Conservation (phyloP, 805 yeast genomes). For the Hanseniaspora pseudoguilliermondii region DNA sequence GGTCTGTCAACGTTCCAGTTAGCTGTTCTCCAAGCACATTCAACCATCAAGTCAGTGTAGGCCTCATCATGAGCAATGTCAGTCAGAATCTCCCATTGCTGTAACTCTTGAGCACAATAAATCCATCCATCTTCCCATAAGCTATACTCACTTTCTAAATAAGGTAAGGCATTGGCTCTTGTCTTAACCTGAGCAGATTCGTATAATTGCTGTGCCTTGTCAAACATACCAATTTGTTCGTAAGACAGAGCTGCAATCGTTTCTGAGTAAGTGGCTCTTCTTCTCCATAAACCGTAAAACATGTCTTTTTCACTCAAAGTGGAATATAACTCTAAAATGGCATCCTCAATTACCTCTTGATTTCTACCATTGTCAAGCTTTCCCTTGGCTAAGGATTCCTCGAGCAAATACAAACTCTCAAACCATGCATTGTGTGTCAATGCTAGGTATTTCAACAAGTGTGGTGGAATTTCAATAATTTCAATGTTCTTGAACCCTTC, state of each 20-base stretch:
- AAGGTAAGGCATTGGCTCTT: constrained; percentile 86
- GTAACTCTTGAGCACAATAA: constrained; percentile 87
- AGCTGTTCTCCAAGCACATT: constrained; percentile 99
- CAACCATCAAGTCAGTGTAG: constrained; percentile 84
- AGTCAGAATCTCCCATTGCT: constrained; percentile 94
- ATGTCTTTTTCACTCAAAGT: constrained; percentile 85
- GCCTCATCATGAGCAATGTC: constrained; percentile 97
- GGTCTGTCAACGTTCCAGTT: constrained; percentile 95
- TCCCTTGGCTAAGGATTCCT: constrained; percentile 49
- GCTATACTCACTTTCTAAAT: constrained; percentile 86
- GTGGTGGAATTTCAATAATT: constrained; percentile 78
- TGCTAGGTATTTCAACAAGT: constrained; percentile 77
- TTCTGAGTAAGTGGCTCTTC: constrained; percentile 87
- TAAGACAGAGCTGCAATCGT: constrained; percentile 86
- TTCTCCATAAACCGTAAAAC: constrained; percentile 96
- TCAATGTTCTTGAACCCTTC: constrained; percentile 72
- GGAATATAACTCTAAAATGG: constrained; percentile 78
- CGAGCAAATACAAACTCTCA: constrained; percentile 72
- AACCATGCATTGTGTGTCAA: constrained; percentile 84
- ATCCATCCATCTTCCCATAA: constrained; percentile 99
- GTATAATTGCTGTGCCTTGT: constrained; percentile 80
- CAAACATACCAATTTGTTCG: constrained; percentile 94
- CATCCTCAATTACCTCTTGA: constrained; percentile 77
- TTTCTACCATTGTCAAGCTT: constrained; percentile 59
- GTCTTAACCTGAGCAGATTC: constrained; percentile 96